phyloP scores from a whole-genome alignment of 169 alveolate species.

The Plasmodium gonderi region DNA sequence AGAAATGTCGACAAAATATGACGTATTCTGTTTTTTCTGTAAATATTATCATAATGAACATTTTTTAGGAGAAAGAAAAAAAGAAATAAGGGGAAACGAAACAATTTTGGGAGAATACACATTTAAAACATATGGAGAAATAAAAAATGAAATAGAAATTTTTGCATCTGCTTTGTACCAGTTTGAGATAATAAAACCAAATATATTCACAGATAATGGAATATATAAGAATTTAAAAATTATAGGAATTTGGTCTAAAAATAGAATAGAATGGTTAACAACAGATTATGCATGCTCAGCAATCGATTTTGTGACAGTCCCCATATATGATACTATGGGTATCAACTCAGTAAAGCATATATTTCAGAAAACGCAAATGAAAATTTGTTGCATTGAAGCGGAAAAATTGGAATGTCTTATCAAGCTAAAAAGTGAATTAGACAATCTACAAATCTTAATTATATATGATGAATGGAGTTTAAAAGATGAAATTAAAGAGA shows the following conservation, averaged over 20 bases:
- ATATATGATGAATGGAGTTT: constrained; percentile 75
- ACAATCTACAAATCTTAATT: constrained; percentile 66
- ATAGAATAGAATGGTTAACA: constrained; percentile 83
- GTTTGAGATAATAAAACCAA: constrained; percentile 40
- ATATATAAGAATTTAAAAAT: constrained; percentile 45
- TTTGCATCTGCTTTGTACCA: constrained; percentile 69
- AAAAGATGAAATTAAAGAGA: constrained; percentile 30
- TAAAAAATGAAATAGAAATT: constrained; percentile 58
- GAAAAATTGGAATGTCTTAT: constrained; percentile 75
- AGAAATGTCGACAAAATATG: constrained; percentile 19
- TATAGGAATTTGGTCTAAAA: constrained; percentile 85
- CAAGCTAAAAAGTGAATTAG: constrained; percentile 37
- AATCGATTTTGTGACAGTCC: constrained; percentile 81
- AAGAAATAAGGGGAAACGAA: constrained; percentile 41
- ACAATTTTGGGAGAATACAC: constrained; percentile 42
- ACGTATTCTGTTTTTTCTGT: constrained; percentile 3
- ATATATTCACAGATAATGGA: constrained; percentile 53
- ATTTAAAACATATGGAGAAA: constrained; percentile 66
- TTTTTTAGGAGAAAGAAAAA: constrained; percentile 73
- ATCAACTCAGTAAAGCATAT: constrained; percentile 72
- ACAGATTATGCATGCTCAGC: constrained; percentile 84
- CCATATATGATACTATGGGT: constrained; percentile 85
- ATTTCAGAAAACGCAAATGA: constrained; percentile 70
- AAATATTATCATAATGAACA: constrained; percentile 33
- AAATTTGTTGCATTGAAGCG: constrained; percentile 80